phyloP scores from a whole-genome alignment of 768 basidiomycete species.

The Boletus pseudo-olivaceus region DNA sequence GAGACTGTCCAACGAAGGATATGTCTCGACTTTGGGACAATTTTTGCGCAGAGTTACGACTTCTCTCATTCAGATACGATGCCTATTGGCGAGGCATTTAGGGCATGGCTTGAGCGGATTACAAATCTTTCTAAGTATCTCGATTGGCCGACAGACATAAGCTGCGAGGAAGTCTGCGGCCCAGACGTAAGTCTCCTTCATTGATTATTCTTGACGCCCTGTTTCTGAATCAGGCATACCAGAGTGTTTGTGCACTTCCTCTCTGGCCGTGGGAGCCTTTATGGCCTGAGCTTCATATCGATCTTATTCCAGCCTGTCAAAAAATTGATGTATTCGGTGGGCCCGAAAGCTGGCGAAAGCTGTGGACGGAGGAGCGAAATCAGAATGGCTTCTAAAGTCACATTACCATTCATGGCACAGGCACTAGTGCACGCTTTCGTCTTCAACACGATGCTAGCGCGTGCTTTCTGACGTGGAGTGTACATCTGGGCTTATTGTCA shows the following conservation, averaged over 20 bases:
- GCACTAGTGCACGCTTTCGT: too few relatives aligned
- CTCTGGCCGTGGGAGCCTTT: constrained; percentile 6
- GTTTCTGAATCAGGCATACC: background rate
- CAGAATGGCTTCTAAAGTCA: background rate
- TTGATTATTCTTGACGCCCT: background rate
- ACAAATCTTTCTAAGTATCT: background rate
- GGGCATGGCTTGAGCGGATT: background rate
- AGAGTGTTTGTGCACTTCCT: constrained; percentile 3
- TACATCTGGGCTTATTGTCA: background rate
- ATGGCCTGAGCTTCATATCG: constrained; percentile 4
- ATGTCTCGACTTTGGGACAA: constrained; percentile 4
- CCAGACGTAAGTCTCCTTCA: background rate
- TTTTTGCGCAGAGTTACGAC: constrained; percentile 2
- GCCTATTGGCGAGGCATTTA: background rate
- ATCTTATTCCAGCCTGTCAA: constrained; percentile 1
- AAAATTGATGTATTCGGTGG: constrained; percentile 5
- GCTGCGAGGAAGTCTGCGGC: background rate
- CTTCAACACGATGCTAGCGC: too few relatives aligned
- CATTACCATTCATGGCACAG: too few relatives aligned
- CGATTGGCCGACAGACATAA: constrained; percentile 3
- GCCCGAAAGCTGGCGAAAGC: background rate
- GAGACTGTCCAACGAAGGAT: constrained; percentile 1
- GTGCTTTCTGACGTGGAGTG: background rate
- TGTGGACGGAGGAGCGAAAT: background rate
- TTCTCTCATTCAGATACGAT: background rate